Conservation (phyloP, 108 stramenopile species). For the Bacterosira constricta region DNA sequence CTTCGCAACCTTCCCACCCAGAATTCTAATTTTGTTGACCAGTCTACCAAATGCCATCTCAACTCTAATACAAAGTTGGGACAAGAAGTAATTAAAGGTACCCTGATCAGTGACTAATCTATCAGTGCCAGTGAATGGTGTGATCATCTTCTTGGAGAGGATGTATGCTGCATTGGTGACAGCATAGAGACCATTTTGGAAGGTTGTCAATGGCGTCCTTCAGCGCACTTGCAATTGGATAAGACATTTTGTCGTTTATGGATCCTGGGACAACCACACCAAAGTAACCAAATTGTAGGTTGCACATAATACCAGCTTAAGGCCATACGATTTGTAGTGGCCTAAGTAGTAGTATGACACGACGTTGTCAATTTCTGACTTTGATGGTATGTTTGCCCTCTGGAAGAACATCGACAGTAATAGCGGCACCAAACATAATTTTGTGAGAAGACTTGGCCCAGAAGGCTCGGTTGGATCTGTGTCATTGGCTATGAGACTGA, state of each 20-base stretch:
- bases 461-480: not conserved
- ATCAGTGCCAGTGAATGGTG: conserved; percentile 24
- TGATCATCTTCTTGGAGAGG: conserved; percentile 7
- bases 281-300: conserved; percentile 29
- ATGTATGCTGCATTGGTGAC: conserved; percentile 18
- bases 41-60: not conserved
- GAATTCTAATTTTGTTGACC: not conserved
- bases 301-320: conserved; percentile 26
- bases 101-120: conserved; percentile 12
- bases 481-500: not conserved
- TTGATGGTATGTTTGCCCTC: conserved; percentile 8
- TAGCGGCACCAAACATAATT: not conserved
- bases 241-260: not conserved
- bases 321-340: conserved; percentile 35
- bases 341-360: conserved; percentile 37
- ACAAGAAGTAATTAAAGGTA: conserved; percentile 26
- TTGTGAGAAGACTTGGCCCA: not conserved
- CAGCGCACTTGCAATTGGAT: not conserved
- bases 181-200: conserved; percentile 10
- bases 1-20: not conserved
- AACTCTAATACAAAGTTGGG: conserved; percentile 14
- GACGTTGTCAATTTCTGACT: conserved; percentile 2
- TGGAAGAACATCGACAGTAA: conserved; percentile 17
- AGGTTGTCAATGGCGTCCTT: conserved; percentile 8
- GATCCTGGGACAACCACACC: conserved; percentile 1